These are phyloP conservation scores for Geotrichum restrictum DNA, from an alignment of 1,139 yeast genomes.

Conservation along the genomic window DNA sequence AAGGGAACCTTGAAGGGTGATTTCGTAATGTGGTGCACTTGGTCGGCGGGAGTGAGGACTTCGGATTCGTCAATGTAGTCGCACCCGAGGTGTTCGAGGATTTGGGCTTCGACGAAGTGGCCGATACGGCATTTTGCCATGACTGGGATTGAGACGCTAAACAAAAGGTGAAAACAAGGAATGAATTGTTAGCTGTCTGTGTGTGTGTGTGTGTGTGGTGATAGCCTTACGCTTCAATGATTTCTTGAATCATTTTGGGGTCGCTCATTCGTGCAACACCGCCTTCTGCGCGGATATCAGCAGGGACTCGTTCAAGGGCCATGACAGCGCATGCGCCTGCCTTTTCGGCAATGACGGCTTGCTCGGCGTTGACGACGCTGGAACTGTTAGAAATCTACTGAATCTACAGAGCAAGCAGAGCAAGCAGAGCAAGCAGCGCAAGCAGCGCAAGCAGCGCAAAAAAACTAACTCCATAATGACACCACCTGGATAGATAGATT, in stretches of 20 bases:
- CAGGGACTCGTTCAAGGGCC: slow-evolving; percentile 85
- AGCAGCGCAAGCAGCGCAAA: neutral
- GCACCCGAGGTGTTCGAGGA: slow-evolving; percentile 65
- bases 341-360: slow-evolving; percentile 65
- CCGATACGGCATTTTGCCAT: slow-evolving; percentile 91
- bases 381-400: neutral
- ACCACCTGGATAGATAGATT: slow-evolving; percentile 39
- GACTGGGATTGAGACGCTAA: slow-evolving; percentile 47
- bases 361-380: slow-evolving; percentile 53
- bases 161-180: no score
- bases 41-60: slow-evolving; percentile 80
- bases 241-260: slow-evolving; percentile 73
- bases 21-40: slow-evolving; percentile 61
- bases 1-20: slow-evolving; percentile 65
- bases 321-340: slow-evolving; percentile 91
- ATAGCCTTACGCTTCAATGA: slow-evolving; percentile 52
- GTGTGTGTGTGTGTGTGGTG: neutral
- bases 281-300: slow-evolving; percentile 79
- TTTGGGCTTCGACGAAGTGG: slow-evolving; percentile 78
- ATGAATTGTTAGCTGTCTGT: neutral
- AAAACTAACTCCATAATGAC: slow-evolving; percentile 50
- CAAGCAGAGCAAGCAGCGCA: neutral
- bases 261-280: slow-evolving; percentile 87
- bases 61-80: slow-evolving; percentile 84
- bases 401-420: no score